Evolutionary conservation across 768 basidiomycete species (phyloP).

Genomic region (Phylloporus scabripes): DNA sequence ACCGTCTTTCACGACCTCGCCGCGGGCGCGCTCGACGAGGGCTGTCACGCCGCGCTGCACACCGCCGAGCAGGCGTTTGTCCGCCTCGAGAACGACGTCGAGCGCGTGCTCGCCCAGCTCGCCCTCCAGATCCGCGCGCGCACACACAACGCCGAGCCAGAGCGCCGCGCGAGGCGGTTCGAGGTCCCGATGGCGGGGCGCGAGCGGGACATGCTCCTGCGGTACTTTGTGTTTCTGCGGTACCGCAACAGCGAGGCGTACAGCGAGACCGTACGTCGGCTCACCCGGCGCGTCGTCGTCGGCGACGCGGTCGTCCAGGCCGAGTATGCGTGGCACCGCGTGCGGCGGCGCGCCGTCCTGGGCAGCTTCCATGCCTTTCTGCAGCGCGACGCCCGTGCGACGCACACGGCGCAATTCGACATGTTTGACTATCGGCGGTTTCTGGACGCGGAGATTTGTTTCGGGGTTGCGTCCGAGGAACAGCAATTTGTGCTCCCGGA

Average conservation of each 20-base stretch:
- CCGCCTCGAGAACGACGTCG: constrained; percentile 40
- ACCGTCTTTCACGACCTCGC: constrained; percentile 44
- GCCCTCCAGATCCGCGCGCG: constrained; percentile 26
- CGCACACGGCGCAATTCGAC: constrained; percentile 10
- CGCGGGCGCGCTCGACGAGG: constrained; percentile 28
- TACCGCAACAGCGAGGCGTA: constrained; percentile 52
- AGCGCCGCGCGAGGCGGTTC: constrained; percentile 9
- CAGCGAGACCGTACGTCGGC: constrained; percentile 30
- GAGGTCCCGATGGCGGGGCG: constrained; percentile 20
- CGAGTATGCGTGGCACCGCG: constrained; percentile 23
- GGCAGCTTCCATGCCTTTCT: constrained; percentile 28
- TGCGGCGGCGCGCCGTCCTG: constrained; percentile 26
- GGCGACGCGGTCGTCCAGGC: constrained; percentile 18
- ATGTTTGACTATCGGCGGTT: constrained; percentile 44
- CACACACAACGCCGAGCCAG: not conserved
- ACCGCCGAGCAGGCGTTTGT: constrained; percentile 42
- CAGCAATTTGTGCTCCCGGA: constrained; percentile 55
- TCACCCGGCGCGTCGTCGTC: constrained; percentile 21
- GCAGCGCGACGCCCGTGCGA: constrained; percentile 6
- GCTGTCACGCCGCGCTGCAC: constrained; percentile 33
- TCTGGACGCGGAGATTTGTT: constrained; percentile 45
- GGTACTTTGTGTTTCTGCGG: constrained; percentile 52
- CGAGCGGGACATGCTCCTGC: constrained; percentile 37
- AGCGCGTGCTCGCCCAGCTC: constrained; percentile 34
- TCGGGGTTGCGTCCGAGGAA: constrained; percentile 49